Evolutionary conservation across 768 basidiomycete species (phyloP).

Genomic region (Ramaria rubella): DNA sequence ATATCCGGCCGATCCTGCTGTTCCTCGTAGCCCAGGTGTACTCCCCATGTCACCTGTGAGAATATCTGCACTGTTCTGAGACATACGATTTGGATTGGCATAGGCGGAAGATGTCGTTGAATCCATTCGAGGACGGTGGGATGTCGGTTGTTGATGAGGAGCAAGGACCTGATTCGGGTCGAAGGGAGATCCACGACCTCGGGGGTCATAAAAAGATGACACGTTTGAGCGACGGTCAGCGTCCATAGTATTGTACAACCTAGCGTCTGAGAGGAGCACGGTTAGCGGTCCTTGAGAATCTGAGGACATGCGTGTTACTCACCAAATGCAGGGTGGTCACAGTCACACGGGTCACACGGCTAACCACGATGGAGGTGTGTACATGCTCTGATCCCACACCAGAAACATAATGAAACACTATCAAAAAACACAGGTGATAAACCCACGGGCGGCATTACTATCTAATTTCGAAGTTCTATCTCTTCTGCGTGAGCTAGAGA

Average conservation of each 20-base stretch:
- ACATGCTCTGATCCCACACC: not conserved
- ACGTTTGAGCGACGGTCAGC: conserved; percentile 72
- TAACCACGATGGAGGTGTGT: conserved; percentile 4
- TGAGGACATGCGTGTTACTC: not conserved
- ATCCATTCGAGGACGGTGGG: conserved; percentile 43
- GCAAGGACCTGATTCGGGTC: conserved; percentile 32
- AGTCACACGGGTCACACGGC: not conserved
- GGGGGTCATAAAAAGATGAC: conserved; percentile 66
- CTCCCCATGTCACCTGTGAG: conserved; percentile 24
- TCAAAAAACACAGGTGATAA: conserved; percentile 62
- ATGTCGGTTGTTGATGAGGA: conserved; percentile 10
- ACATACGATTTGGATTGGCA: conserved; percentile 4
- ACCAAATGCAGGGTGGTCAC: not conserved
- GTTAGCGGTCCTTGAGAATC: no score
- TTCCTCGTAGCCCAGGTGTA: conserved; percentile 27
- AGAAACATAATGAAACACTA: no score
- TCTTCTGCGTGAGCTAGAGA: conserved; percentile 70
- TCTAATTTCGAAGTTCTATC: conserved; percentile 83
- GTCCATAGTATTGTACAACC: conserved; percentile 28
- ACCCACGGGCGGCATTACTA: conserved; percentile 69
- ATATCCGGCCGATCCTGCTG: conserved; percentile 57
- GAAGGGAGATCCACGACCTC: conserved; percentile 47
- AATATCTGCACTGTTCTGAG: conserved; percentile 7
- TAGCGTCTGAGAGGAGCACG: not conserved
- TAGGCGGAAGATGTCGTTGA: conserved; percentile 55